phyloP scores from a whole-genome alignment of 2,329 filamentous ascomycete genomes.

The Dactylellina drechsleri region DNA sequence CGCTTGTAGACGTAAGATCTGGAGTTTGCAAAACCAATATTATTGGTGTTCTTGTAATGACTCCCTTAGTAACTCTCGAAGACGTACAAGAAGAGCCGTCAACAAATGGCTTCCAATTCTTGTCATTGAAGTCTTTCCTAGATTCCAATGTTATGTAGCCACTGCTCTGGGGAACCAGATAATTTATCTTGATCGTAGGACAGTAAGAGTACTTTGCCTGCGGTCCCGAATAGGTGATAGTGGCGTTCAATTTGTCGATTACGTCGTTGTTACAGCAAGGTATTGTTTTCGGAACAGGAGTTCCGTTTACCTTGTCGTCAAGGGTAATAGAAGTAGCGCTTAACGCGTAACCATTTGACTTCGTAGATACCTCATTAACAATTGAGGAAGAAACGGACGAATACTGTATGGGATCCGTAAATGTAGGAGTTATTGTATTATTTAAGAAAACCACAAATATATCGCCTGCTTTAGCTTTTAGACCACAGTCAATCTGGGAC shows the following conservation, averaged over 20 bases:
- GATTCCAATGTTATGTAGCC: neutral
- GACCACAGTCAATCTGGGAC: neutral
- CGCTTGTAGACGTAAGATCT: neutral
- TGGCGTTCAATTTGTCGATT: slow-evolving; percentile 6
- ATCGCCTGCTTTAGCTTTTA: neutral
- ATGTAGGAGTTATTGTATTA: neutral
- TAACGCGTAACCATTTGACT: neutral
- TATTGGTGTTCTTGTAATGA: slow-evolving; percentile 11
- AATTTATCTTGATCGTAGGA: slow-evolving; percentile 6
- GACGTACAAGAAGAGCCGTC: slow-evolving; percentile 5
- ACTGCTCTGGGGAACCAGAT: neutral
- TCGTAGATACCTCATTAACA: neutral
- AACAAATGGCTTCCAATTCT: slow-evolving; percentile 17
- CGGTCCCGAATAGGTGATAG: slow-evolving; percentile 13
- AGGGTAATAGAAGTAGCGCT: neutral
- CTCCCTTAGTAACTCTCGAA: neutral
- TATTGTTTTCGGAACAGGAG: neutral
- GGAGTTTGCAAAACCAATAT: slow-evolving; percentile 7
- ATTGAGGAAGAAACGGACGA: slow-evolving; percentile 5
- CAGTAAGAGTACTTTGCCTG: neutral
- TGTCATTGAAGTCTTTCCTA: slow-evolving; percentile 9
- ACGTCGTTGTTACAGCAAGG: slow-evolving; percentile 6
- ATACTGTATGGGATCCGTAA: slow-evolving; percentile 1
- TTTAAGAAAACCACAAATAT: slow-evolving; percentile 5
- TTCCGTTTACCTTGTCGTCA: neutral